Evolutionary conservation across 1,284 basidiomycete genomes (phyloP), one percentile per base, ranked within the genome.

Genomic region (Afroboletus lepidellus): DNA sequence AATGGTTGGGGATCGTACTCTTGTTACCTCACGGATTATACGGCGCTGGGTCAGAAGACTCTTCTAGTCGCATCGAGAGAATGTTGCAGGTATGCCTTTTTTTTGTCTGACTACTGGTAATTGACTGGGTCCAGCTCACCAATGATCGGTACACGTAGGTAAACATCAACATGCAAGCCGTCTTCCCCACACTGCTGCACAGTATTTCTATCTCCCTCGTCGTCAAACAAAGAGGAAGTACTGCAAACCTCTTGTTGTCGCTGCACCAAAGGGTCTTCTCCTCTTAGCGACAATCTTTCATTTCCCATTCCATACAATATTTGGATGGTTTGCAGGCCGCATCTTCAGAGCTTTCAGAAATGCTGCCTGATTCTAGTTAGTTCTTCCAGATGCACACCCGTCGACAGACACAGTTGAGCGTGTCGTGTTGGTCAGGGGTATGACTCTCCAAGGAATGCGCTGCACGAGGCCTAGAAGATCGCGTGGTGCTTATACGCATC

Each of bases 1-100:
- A 97, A 75, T 97, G 94, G 94, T 72, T 94, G 53, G 94, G 90
- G 1, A 79, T 96, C 34, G 87, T 94, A 5, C 73, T 97, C 61
- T 81, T 92, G 53, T 77, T 97, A 7, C 92, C 92, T 18, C 92
- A 94, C 58, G 92, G 44, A 29, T 41, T 51, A 23, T 44, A 51
- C 29, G 50, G 93, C 24, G 91, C 91, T 15, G 93, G 93, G 3
- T 92, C 93, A 0, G 93, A 96, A 66, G 93, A 96, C 67, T 93
- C 90, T 0, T 91, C 88, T 2, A 88, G 84, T 46, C 83, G 92
- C 27, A 77, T 8, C 24, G n/a, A 29, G 12, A 3, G 27, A 29
- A 29, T 29, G 27, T 29, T 29, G 27, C 3, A 29, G 27, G 27
- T 29, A 29, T 12, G 6, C 3, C 18, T 23, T 11, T 12, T 21